Evolutionary conservation across 2,329 filamentous ascomycete genomes (phyloP).

Genomic region (Microdochium bolleyi): DNA sequence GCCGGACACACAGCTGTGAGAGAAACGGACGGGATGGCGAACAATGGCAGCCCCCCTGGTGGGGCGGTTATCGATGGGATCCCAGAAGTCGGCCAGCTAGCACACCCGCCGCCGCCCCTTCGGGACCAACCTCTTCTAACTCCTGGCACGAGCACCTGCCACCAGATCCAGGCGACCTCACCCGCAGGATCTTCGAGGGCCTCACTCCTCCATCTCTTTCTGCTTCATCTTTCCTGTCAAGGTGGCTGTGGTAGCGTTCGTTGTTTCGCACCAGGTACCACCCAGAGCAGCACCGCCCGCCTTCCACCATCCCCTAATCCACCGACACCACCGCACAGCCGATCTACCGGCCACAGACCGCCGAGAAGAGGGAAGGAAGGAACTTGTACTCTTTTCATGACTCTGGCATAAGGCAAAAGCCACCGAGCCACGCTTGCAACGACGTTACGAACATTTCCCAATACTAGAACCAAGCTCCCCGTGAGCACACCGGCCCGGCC

Average conservation of each 20-base stretch:
- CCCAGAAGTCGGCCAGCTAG: neutral
- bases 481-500: constrained; percentile 9
- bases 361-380: constrained; percentile 1
- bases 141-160: neutral
- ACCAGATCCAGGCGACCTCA: neutral
- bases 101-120: neutral
- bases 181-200: neutral
- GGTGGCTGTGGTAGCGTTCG: no score
- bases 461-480: neutral
- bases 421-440: constrained; percentile 6
- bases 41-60: no score
- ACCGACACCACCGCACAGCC: constrained; percentile 5
- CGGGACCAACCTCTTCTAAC: neutral
- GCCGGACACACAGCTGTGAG: no score
- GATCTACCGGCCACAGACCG: constrained; percentile 8
- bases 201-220: neutral
- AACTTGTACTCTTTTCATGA: constrained; percentile 4
- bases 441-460: constrained; percentile 1
- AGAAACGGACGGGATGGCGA: no score
- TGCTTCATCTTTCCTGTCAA: neutral
- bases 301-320: constrained; percentile 9
- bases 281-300: neutral
- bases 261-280: no score
- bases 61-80: neutral
- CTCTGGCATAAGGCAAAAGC: neutral